phyloP scores from a whole-genome alignment of 2,329 filamentous ascomycete genomes.

The Tolypocladium ovalisporum region DNA sequence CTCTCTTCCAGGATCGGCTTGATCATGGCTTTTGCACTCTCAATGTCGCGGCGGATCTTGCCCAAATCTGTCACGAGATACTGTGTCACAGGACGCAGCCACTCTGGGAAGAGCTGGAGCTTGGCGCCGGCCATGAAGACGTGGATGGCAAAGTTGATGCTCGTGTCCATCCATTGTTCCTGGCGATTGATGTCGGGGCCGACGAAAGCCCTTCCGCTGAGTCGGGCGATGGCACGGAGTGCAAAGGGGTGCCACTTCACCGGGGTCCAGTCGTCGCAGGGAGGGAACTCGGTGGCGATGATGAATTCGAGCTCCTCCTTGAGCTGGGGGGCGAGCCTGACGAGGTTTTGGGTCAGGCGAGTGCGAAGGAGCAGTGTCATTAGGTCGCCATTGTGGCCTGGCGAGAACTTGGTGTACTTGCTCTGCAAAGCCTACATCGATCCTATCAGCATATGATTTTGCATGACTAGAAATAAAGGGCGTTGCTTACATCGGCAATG shows the following conservation, averaged over 20 bases:
- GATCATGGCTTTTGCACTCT: conserved; percentile 30
- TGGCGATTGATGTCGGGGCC: conserved; percentile 37
- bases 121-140: conserved; percentile 36
- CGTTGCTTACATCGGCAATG: conserved; percentile 29
- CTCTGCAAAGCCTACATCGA: conserved; percentile 32
- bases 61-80: conserved; percentile 34
- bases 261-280: conserved; percentile 42
- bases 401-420: conserved; percentile 38
- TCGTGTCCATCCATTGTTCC: conserved; percentile 42
- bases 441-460: background rate
- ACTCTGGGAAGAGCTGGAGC: conserved; percentile 40
- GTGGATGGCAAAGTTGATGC: conserved; percentile 38
- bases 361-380: conserved; percentile 32
- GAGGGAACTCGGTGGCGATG: conserved; percentile 34
- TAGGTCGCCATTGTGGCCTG: conserved; percentile 33
- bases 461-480: no score
- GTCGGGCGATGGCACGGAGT: conserved; percentile 37
- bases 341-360: conserved; percentile 36
- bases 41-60: conserved; percentile 32
- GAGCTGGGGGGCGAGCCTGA: conserved; percentile 32
- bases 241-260: conserved; percentile 42
- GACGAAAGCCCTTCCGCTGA: conserved; percentile 43
- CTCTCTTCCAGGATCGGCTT: conserved; percentile 35
- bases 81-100: conserved; percentile 35
- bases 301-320: conserved; percentile 36